phyloP scores from a whole-genome alignment of 1,139 yeast genomes.

The Casaregolazyma suthepensis region DNA sequence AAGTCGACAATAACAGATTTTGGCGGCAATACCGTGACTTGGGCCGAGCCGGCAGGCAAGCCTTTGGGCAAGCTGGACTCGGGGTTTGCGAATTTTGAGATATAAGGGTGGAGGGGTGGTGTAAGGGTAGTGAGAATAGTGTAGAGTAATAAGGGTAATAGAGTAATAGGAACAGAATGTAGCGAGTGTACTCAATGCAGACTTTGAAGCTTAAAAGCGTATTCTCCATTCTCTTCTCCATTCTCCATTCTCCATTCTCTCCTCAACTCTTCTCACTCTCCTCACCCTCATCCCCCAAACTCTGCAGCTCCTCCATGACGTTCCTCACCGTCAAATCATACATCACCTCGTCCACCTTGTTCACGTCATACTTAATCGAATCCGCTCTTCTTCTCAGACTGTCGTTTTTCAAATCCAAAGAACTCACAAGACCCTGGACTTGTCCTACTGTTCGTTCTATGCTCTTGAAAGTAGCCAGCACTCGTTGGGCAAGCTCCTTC shows the following conservation, averaged over 20 bases:
- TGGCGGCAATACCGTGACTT: neutral
- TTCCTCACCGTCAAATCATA: constrained; percentile 29
- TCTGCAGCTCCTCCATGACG: neutral
- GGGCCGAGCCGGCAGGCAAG: neutral
- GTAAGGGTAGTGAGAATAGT: neutral
- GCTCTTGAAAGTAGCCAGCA: constrained; percentile 11
- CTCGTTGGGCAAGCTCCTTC: neutral
- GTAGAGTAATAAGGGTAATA: neutral
- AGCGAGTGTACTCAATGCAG: too few species aligned
- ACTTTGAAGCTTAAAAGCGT: too few species aligned
- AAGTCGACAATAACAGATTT: neutral
- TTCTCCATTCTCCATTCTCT: too few species aligned
- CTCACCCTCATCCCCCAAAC: neutral
- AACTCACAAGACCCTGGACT: constrained; percentile 29
- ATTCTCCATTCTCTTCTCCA: too few species aligned
- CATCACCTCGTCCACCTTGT: constrained; percentile 33
- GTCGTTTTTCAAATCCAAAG: constrained; percentile 32
- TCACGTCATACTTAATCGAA: constrained; percentile 32
- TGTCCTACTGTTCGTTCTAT: constrained; percentile 27
- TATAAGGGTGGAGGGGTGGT: neutral
- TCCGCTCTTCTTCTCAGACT: constrained; percentile 30
- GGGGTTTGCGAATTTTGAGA: neutral
- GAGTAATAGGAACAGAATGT: too few species aligned
- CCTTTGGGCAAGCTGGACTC: neutral
- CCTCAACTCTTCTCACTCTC: neutral